phyloP scores from a whole-genome alignment of 140 eudicot species.

The Anethum foeniculum region DNA sequence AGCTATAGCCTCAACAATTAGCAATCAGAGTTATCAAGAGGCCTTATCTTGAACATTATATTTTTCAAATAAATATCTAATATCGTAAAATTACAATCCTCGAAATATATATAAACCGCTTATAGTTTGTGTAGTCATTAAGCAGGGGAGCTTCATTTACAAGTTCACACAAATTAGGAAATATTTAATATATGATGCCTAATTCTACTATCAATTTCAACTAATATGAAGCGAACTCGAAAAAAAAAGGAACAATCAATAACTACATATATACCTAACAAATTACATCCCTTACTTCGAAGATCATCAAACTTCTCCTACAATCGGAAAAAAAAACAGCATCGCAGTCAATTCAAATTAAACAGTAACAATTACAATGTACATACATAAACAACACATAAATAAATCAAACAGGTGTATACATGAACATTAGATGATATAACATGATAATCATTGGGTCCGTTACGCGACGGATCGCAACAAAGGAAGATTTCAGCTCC shows the following conservation, averaged over 20 bases:
- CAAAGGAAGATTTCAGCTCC: slow-evolving; percentile 72
- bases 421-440: slow-evolving; percentile 71
- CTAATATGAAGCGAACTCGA: neutral
- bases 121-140: neutral
- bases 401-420: neutral
- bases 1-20: neutral
- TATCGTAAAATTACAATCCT: neutral
- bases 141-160: neutral
- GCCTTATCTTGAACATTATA: neutral
- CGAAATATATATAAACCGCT: neutral
- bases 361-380: neutral
- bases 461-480: slow-evolving; percentile 79
- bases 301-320: slow-evolving; percentile 76
- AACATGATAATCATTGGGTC: slow-evolving; percentile 72
- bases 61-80: neutral
- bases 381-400: neutral
- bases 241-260: too few species aligned
- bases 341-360: neutral
- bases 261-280: slow-evolving; percentile 56
- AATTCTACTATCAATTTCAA: neutral
- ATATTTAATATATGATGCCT: neutral
- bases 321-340: slow-evolving; percentile 7
- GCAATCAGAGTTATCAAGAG: neutral
- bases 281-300: slow-evolving; percentile 69
- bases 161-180: neutral